phyloP scores from a whole-genome alignment of 805 yeast species.

The Metschnikowia santaceciliae region DNA sequence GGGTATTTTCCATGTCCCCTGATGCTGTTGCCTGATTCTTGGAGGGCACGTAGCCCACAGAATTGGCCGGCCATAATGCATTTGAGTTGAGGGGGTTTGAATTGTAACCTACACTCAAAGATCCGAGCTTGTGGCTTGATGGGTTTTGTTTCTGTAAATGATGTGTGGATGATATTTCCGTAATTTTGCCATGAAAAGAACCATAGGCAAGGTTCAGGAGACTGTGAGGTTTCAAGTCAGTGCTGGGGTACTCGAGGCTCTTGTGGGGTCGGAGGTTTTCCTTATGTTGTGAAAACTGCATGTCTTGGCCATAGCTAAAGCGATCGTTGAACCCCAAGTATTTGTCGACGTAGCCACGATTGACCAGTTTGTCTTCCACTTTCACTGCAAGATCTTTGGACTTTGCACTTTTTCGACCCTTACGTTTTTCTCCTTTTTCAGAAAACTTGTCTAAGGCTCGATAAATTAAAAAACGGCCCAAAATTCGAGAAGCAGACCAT shows the following conservation, averaged over 20 bases:
- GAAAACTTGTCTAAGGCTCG: slow-evolving; percentile 52
- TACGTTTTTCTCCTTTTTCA: slow-evolving; percentile 35
- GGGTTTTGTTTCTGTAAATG: not conserved
- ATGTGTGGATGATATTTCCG: not conserved
- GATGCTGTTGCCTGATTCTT: not conserved
- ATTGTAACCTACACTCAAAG: not conserved
- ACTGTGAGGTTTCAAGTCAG: not conserved
- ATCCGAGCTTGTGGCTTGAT: not conserved
- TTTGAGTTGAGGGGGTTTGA: not conserved
- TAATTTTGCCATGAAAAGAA: not conserved
- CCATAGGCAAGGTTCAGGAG: not conserved
- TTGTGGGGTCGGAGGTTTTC: not conserved
- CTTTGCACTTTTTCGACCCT: slow-evolving; percentile 24
- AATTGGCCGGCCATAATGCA: not conserved
- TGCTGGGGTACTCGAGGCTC: not conserved
- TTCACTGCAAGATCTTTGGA: not conserved
- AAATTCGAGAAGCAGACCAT: slow-evolving; percentile 89
- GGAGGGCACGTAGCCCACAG: not conserved
- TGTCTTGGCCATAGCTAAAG: not conserved
- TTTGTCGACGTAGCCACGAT: slow-evolving; percentile 6
- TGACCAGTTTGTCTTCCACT: not conserved
- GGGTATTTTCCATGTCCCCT: not conserved
- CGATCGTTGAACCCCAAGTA: not conserved
- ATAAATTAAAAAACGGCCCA: slow-evolving; percentile 81
- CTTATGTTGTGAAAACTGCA: not conserved